Evolutionary conservation across 805 yeast genomes (phyloP).

Genomic region (Maudiozyma bulderi): DNA sequence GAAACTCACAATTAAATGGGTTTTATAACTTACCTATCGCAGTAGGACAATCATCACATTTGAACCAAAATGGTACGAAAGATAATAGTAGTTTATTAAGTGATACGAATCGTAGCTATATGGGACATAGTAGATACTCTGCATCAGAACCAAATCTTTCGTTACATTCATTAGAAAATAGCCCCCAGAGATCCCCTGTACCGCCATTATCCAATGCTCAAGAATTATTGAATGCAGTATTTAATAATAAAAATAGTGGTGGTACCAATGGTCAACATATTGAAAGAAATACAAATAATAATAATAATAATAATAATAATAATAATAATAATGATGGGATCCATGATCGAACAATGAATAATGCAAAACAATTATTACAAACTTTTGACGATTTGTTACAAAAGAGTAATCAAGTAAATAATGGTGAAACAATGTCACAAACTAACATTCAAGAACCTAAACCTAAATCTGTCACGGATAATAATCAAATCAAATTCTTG

Average conservation of each 20-base stretch:
- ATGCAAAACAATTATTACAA: not conserved
- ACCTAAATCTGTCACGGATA: not conserved
- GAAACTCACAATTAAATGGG: not conserved
- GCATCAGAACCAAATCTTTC: not conserved
- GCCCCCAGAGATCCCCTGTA: not conserved
- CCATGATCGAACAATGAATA: not conserved
- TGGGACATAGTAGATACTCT: not conserved
- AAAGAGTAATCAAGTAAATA: not conserved
- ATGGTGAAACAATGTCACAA: too few relatives aligned
- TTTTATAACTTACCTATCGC: not conserved
- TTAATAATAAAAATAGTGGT: not conserved
- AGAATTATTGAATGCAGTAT: not conserved
- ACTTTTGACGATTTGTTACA: not conserved
- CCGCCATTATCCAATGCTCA: not conserved
- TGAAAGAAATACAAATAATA: not conserved
- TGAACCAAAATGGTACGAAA: not conserved
- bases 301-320: not conserved
- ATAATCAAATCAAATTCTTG: not conserved
- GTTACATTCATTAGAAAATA: not conserved
- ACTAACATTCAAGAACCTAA: not conserved
- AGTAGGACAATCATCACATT: not conserved
- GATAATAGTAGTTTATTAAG: not conserved
- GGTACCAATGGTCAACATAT: not conserved
- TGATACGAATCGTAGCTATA: not conserved
- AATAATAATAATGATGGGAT: not conserved